Conservation (phyloP, 805 yeast genomes). For the Cyberlindnera misumaiensis region DNA sequence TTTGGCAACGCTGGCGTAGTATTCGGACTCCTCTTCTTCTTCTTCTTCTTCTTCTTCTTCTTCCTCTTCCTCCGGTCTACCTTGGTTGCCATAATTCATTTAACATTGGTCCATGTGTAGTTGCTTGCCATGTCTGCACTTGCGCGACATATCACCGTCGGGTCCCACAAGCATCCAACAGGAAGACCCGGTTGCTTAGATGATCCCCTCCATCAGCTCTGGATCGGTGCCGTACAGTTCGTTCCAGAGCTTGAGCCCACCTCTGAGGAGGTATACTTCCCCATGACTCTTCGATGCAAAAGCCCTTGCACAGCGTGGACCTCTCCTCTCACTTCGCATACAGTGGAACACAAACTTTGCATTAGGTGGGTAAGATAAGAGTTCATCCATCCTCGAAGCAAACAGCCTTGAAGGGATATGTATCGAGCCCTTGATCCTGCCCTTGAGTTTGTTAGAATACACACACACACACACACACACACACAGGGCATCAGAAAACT, state of each 20-base stretch:
- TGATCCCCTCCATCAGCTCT: conserved; percentile 3
- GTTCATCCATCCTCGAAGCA: neutral
- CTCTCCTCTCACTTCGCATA: conserved; percentile 20
- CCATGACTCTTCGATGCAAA: conserved; percentile 6
- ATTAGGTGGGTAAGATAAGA: conserved; percentile 3
- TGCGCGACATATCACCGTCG: too few species aligned
- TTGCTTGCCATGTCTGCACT: too few species aligned
- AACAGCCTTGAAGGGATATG: conserved; percentile 13
- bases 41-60: too few species aligned
- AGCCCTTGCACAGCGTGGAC: conserved; percentile 13
- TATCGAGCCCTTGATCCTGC: conserved; percentile 6
- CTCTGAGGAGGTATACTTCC: conserved; percentile 12
- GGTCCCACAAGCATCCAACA: too few species aligned
- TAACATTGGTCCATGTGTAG: too few species aligned
- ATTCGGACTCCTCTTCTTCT: too few species aligned
- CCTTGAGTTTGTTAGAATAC: conserved; percentile 4
- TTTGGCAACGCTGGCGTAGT: too few species aligned
- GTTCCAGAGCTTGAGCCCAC: conserved; percentile 22
- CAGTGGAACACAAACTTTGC: conserved; percentile 17
- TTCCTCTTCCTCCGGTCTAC: too few species aligned
- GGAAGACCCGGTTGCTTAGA: too few species aligned
- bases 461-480: neutral
- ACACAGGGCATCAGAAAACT: neutral
- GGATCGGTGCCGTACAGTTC: conserved; percentile 11
- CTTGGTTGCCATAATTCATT: too few species aligned